These are phyloP conservation scores for Phlebiopsis gigantea DNA, from an alignment of 768 basidiomycete species.

Conservation along the genomic window DNA sequence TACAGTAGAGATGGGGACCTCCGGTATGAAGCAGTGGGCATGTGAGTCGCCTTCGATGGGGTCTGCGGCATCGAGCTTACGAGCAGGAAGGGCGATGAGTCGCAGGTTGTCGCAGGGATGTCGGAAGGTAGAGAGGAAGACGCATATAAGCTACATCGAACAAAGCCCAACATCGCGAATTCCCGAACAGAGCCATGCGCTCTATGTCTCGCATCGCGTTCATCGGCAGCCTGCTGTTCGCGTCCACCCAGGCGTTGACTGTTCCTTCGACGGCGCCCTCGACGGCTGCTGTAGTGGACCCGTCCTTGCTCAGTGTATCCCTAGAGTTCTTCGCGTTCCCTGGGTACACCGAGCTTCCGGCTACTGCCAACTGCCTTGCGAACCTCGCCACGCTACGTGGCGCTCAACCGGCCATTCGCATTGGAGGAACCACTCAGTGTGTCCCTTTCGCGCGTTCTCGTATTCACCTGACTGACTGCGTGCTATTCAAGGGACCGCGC, in stretches of 20 bases:
- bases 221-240: background rate
- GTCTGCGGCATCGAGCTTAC: background rate
- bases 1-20: background rate
- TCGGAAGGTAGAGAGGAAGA: no score
- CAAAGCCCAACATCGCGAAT: no score
- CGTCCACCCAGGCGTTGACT: background rate
- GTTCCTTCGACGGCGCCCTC: slow-evolving; percentile 27
- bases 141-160: background rate
- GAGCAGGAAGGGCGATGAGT: background rate
- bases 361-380: slow-evolving; percentile 29
- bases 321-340: slow-evolving; percentile 37
- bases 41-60: background rate
- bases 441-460: background rate
- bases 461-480: background rate
- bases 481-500: slow-evolving; percentile 34
- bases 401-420: slow-evolving; percentile 29
- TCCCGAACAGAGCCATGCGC: background rate
- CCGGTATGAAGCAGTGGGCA: background rate
- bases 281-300: slow-evolving; percentile 23
- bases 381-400: slow-evolving; percentile 29
- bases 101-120: no score
- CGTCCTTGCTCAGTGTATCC: slow-evolving; percentile 30
- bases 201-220: background rate
- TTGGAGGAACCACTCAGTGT: slow-evolving; percentile 36
- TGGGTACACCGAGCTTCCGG: slow-evolving; percentile 27